Conservation (phyloP, 1,284 basidiomycete genomes). For the Rhizoctonia solani region DNA sequence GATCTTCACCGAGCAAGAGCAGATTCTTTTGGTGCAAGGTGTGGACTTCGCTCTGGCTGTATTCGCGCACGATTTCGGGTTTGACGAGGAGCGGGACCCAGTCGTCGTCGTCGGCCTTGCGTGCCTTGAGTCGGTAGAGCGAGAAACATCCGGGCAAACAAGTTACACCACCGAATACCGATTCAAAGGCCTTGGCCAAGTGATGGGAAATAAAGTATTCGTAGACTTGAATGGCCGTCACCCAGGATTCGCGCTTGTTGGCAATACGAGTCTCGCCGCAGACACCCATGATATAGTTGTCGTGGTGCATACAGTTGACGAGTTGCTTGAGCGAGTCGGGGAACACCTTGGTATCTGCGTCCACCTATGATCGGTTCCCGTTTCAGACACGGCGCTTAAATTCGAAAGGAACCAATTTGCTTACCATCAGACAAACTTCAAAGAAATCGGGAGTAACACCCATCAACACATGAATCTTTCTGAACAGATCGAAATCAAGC, state of each 20-base stretch:
- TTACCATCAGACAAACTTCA: slow-evolving; percentile 94
- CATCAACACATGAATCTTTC: slow-evolving; percentile 95
- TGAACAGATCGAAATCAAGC: slow-evolving; percentile 96
- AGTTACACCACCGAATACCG: slow-evolving; percentile 98
- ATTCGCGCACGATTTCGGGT: slow-evolving; percentile 96
- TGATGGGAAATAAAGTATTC: slow-evolving; percentile 99
- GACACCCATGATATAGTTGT: slow-evolving; percentile 98
- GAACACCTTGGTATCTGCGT: slow-evolving; percentile 95
- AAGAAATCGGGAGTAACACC: slow-evolving; percentile 99
- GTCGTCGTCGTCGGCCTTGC: slow-evolving; percentile 84
- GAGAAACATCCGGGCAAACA: slow-evolving; percentile 99
- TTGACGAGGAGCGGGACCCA: slow-evolving; percentile 98
- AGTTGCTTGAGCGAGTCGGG: slow-evolving; percentile 83
- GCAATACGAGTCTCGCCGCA: slow-evolving; percentile 98
- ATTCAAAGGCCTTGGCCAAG: slow-evolving; percentile 97
- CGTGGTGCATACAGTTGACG: slow-evolving; percentile 98
- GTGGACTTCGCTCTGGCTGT: slow-evolving; percentile 90
- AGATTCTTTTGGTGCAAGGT: slow-evolving; percentile 99
- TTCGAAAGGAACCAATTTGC: slow-evolving; percentile 42
- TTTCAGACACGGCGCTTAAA: background rate
- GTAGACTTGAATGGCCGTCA: slow-evolving; percentile 97
- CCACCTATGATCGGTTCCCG: slow-evolving; percentile 65
- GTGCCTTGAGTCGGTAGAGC: slow-evolving; percentile 97
- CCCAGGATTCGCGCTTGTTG: slow-evolving; percentile 98
- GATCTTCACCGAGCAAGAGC: slow-evolving; percentile 95